phyloP scores from a whole-genome alignment of 176 grass and related monocot genomes.

The Echinochloa phyllopogon region DNA sequence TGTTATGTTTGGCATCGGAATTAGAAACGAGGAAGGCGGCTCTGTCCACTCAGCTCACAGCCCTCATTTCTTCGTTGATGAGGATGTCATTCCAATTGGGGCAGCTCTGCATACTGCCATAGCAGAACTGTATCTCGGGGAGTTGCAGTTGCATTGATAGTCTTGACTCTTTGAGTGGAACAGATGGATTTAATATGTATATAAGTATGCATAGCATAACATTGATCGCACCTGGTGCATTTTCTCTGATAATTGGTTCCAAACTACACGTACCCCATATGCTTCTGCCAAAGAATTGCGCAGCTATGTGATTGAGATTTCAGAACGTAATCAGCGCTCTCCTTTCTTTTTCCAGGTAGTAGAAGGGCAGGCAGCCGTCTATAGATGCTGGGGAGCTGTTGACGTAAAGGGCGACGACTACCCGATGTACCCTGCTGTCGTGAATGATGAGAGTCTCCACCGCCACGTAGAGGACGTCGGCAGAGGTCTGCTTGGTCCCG shows the following conservation, averaged over 20 bases:
- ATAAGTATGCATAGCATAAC: not conserved
- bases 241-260: not conserved
- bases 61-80: constrained; percentile 78
- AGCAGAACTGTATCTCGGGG: constrained; percentile 60
- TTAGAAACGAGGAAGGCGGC: constrained; percentile 67
- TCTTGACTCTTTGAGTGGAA: not conserved
- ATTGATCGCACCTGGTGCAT: not conserved
- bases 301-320: not conserved
- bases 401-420: constrained; percentile 43
- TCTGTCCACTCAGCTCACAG: constrained; percentile 65
- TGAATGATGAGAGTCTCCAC: constrained; percentile 74
- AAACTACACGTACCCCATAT: not conserved
- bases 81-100: constrained; percentile 76
- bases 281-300: not conserved
- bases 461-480: constrained; percentile 66
- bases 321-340: not conserved
- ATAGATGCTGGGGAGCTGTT: constrained; percentile 62
- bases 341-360: constrained; percentile 59
- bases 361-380: constrained; percentile 77
- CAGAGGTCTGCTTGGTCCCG: constrained; percentile 57
- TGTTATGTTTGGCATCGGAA: constrained; percentile 76
- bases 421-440: constrained; percentile 77
- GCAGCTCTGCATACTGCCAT: constrained; percentile 67
- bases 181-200: not conserved
- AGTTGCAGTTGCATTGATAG: not conserved